phyloP scores from a whole-genome alignment of 2,329 filamentous ascomycete species.

The Penicillium sp. region DNA sequence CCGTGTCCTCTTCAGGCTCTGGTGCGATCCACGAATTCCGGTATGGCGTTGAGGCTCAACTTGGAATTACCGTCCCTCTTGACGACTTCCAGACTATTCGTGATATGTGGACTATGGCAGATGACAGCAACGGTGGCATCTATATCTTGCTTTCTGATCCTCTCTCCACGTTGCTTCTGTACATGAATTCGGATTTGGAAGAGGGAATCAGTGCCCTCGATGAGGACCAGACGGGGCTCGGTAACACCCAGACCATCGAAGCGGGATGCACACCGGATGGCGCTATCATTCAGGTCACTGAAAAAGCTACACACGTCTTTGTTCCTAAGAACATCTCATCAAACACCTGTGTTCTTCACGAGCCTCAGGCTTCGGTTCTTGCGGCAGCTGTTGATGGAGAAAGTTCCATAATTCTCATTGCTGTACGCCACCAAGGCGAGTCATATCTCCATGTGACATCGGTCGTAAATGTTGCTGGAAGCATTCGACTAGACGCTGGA shows the following conservation, averaged over 20 bases:
- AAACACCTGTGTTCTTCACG: conserved; percentile 22
- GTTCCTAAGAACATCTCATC: conserved; percentile 17
- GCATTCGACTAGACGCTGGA: conserved; percentile 20
- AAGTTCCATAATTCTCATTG: conserved; percentile 27
- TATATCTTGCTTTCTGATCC: conserved; percentile 42
- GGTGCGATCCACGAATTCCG: conserved; percentile 64
- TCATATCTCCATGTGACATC: conserved; percentile 28
- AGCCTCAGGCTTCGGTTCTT: conserved; percentile 21
- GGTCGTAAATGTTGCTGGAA: conserved; percentile 14
- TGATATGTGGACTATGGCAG: conserved; percentile 43
- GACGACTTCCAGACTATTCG: conserved; percentile 39
- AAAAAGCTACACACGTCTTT: conserved; percentile 31
- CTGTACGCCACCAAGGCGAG: conserved; percentile 22
- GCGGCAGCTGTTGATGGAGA: conserved; percentile 29
- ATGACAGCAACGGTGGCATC: conserved; percentile 27
- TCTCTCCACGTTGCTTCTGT: conserved; percentile 36
- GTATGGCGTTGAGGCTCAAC: conserved; percentile 62
- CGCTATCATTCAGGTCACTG: conserved; percentile 42
- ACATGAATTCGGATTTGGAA: conserved; percentile 33
- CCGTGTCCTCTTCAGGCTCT: conserved; percentile 53
- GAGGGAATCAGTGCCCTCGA: conserved; percentile 39
- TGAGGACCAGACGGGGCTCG: conserved; percentile 37
- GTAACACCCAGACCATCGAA: conserved; percentile 42
- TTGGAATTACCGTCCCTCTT: conserved; percentile 45
- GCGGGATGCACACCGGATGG: conserved; percentile 35